Evolutionary conservation across 2,329 filamentous ascomycete genomes (phyloP), one percentile per base, ranked within the genome.

Genomic region (Aspergillus sp.): DNA sequence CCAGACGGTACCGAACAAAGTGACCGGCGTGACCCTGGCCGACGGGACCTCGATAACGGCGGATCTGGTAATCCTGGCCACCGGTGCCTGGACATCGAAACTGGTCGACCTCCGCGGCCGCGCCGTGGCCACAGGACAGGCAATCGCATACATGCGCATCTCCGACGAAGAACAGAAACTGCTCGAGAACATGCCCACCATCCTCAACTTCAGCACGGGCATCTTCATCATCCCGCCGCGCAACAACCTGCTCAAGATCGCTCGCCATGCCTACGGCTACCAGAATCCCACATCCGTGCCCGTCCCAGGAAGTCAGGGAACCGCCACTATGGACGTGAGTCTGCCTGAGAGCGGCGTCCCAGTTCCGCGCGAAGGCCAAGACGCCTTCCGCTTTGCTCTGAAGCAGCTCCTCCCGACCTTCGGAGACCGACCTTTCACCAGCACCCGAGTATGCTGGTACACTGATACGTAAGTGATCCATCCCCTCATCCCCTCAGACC

Each of bases 61-160:
- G 2, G 90, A 91, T 59, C 81, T 96, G 7, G 88, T 90, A 36
- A 81, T 97, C 57, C 82, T 96, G 2, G 92, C 94, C 0, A 87
- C 92, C 0, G 94, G 94, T 16, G 92, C 94, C 4, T 98, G 94
- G 93, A 91, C 90, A 2, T 85, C 88, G 2, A 83, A 85, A 1
- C 82, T 97, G 22, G 78, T 97, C 57, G 90, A 96, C 74, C 80
- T 97, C 0, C 82, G 87, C 51, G 91, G 91, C 26, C 85, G 90
- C 49, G 88, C 87, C 45, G 85, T 89, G 63, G 90, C 93, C 2
- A 96, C 92, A 0, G 94, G 91, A 14, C 94, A 98, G 69, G 85
- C 86, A 0, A 73, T 98, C 26, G 89, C 85, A 12, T 97, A 96
- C 77, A 79, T 96, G 65, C 82, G 86, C 63, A 83, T 98, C 67